Conservation (phyloP, 1,284 basidiomycete species). For the Vanrija sp. region DNA sequence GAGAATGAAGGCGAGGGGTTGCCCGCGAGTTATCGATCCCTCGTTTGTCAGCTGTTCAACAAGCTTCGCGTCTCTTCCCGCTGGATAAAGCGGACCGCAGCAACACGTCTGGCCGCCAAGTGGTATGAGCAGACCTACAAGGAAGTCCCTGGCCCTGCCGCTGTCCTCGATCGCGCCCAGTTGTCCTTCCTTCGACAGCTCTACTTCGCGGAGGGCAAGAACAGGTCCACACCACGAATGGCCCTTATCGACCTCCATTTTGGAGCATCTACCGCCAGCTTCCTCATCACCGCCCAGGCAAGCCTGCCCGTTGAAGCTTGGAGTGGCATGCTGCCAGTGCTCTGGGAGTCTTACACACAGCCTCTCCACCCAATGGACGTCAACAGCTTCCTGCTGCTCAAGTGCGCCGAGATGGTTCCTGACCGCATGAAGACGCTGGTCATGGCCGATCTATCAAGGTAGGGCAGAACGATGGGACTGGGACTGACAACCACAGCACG, state of each 20-base stretch:
- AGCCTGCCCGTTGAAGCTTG: constrained; percentile 31
- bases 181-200: not conserved
- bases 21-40: constrained; percentile 25
- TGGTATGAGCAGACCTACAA: constrained; percentile 7
- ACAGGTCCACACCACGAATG: not conserved
- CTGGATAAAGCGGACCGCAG: constrained; percentile 9
- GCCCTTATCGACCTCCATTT: not conserved
- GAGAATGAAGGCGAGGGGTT: constrained; percentile 44
- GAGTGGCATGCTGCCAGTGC: constrained; percentile 23
- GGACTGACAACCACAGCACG: not conserved
- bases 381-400: constrained; percentile 34
- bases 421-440: constrained; percentile 18
- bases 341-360: constrained; percentile 28
- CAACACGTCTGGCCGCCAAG: constrained; percentile 7
- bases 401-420: constrained; percentile 35
- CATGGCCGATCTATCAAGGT: constrained; percentile 22
- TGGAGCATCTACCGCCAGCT: not conserved
- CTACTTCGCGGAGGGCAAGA: not conserved
- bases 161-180: not conserved
- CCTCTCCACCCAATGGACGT: constrained; percentile 3
- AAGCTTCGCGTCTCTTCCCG: constrained; percentile 17
- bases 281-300: constrained; percentile 30
- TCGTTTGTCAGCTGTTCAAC: constrained; percentile 29
- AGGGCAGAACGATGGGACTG: not conserved
- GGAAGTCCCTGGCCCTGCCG: not conserved